A percentile compares a stretch with the other conserved stretches of the same genome.
Evolutionary conservation across 2,329 filamentous ascomycete genomes (phyloP).

Genomic region (Dichotomopilus funicola): DNA sequence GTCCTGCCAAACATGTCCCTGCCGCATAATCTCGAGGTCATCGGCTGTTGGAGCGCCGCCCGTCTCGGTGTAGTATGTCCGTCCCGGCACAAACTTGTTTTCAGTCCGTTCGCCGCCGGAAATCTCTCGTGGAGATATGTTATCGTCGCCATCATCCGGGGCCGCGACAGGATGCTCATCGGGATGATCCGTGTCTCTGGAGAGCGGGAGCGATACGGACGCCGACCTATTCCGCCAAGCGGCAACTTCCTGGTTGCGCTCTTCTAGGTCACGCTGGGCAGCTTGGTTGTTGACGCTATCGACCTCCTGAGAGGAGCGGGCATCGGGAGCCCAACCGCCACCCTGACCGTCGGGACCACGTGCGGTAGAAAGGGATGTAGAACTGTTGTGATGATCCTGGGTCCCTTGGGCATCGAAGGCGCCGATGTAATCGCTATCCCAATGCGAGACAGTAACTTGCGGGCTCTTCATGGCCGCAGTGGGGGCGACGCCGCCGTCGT

Average conservation of each 20-base stretch:
- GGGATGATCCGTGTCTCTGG: constrained; percentile 3
- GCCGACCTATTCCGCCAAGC: constrained; percentile 40
- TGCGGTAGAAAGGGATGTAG: constrained; percentile 20
- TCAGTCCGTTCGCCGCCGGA: constrained; percentile 41
- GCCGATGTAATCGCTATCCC: constrained; percentile 37
- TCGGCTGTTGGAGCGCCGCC: constrained; percentile 37
- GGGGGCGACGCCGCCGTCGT: constrained; percentile 38
- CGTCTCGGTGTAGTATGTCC: constrained; percentile 41
- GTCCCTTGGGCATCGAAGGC: constrained; percentile 5
- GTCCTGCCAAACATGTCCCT: constrained; percentile 44
- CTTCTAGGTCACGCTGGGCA: constrained; percentile 34
- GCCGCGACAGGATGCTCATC: background rate
- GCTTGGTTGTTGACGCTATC: constrained; percentile 45
- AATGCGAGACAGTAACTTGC: constrained; percentile 50
- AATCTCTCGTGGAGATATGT: constrained; percentile 37
- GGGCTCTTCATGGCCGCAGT: constrained; percentile 45
- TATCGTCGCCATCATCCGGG: constrained; percentile 27
- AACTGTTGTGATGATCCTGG: constrained; percentile 9
- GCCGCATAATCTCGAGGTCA: constrained; percentile 46
- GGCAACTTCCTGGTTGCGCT: constrained; percentile 45
- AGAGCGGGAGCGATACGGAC: constrained; percentile 1
- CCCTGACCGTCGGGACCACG: constrained; percentile 39
- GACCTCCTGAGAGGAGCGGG: constrained; percentile 38
- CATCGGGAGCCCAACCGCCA: constrained; percentile 43
- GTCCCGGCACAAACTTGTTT: constrained; percentile 43